Conservation (phyloP, 192 early-diverging fungal genomes). For the Backusella macrospora region DNA sequence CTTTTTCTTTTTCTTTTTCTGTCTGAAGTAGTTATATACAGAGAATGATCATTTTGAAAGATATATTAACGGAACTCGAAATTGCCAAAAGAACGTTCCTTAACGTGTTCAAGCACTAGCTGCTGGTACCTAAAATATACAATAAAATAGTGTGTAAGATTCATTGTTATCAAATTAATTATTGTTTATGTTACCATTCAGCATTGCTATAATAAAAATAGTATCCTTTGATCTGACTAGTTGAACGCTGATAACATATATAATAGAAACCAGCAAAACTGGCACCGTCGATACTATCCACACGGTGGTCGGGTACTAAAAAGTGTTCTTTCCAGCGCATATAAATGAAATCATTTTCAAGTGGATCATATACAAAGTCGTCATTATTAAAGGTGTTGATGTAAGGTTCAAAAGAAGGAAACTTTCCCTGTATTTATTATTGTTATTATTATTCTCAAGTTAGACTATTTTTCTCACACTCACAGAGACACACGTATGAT, state of each 20-base stretch:
- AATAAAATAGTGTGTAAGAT: neutral
- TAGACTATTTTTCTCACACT: neutral
- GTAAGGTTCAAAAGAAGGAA: constrained; percentile 54
- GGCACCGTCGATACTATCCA: constrained; percentile 76
- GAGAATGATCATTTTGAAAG: neutral
- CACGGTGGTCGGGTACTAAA: constrained; percentile 83
- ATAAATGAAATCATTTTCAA: constrained; percentile 65
- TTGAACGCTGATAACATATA: constrained; percentile 68
- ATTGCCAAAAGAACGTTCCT: constrained; percentile 46
- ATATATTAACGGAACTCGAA: constrained; percentile 52
- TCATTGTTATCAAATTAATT: neutral
- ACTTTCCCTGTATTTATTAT: constrained; percentile 45
- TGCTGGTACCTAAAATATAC: constrained; percentile 44
- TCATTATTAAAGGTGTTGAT: constrained; percentile 50
- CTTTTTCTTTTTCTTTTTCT: neutral
- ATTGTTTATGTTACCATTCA: constrained; percentile 48
- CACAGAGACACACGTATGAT: neutral
- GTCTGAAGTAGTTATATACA: constrained; percentile 1
- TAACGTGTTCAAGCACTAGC: constrained; percentile 41
- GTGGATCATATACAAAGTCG: constrained; percentile 48
- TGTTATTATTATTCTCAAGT: neutral
- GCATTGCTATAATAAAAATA: constrained; percentile 62
- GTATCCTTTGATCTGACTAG: constrained; percentile 62
- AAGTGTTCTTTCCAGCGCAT: constrained; percentile 97
- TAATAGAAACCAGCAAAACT: constrained; percentile 93